Conservation (phyloP, 2,329 filamentous ascomycete species). For the Tolypocladium tropicale region DNA sequence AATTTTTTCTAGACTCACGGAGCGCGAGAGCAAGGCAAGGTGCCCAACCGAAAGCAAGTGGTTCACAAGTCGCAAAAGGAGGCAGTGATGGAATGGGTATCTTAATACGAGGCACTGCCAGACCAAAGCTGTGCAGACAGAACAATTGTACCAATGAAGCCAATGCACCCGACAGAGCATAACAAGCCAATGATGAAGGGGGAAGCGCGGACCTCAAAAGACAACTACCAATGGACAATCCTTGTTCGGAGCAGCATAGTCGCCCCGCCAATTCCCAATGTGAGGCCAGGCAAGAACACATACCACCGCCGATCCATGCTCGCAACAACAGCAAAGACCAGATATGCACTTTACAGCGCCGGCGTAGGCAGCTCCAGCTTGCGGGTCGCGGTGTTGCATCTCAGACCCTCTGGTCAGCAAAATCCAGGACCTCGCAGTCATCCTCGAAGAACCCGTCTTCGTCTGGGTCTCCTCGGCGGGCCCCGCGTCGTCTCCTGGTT, state of each 20-base stretch:
- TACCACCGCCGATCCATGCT: not conserved
- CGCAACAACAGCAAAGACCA: not conserved
- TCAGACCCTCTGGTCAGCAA: conserved; percentile 62
- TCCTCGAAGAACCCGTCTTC: conserved; percentile 85
- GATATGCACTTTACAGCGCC: not conserved
- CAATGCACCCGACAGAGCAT: conserved; percentile 17
- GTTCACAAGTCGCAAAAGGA: conserved; percentile 5
- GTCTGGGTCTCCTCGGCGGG: conserved; percentile 37
- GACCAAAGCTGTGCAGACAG: conserved; percentile 12
- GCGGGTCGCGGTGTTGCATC: not conserved
- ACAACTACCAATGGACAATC: not conserved
- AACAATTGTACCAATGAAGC: conserved; percentile 16
- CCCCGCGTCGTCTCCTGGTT: conserved; percentile 56
- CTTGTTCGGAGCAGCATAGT: not conserved
- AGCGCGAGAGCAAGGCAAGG: not conserved
- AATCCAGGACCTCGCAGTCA: conserved; percentile 84
- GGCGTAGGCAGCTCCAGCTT: not conserved
- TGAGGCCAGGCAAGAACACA: not conserved
- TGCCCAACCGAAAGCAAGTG: not conserved
- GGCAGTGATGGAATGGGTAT: conserved; percentile 18
- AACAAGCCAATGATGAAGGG: conserved; percentile 9
- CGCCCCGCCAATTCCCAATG: not conserved
- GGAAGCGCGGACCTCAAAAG: conserved; percentile 2
- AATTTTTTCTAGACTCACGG: no score
- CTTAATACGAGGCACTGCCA: conserved; percentile 12